These are phyloP conservation scores for Termitomyces sp. DNA, from an alignment of 768 basidiomycete genomes.

Conservation along the genomic window DNA sequence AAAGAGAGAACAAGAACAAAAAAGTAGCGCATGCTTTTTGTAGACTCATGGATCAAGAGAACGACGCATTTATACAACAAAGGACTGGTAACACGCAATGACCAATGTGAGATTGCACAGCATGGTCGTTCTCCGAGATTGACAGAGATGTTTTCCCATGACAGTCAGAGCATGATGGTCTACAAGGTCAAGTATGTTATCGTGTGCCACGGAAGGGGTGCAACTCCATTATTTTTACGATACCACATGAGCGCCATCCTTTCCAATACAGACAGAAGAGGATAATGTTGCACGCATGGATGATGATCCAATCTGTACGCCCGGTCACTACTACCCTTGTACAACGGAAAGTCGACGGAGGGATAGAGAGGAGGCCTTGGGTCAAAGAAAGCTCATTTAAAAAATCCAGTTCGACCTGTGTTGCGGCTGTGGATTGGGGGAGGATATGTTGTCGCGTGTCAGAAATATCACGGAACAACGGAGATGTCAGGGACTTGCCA, in stretches of 20 bases:
- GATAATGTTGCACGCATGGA: too few species aligned
- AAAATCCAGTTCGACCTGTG: too few species aligned
- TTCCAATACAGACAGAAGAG: too few species aligned
- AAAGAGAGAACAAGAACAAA: constrained; percentile 6
- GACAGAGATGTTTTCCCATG: background rate
- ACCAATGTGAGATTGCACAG: background rate
- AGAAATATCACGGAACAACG: background rate
- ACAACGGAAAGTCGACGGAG: too few species aligned
- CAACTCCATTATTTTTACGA: background rate
- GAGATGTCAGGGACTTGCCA: background rate
- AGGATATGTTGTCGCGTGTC: background rate
- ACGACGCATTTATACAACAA: background rate
- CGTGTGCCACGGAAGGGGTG: background rate
- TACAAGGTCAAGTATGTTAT: background rate
- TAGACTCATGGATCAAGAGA: background rate
- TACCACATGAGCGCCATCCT: background rate
- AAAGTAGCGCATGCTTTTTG: background rate
- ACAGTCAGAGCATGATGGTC: background rate
- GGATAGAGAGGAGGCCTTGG: too few species aligned
- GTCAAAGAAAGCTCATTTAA: too few species aligned
- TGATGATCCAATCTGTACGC: too few species aligned
- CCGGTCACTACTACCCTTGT: too few species aligned
- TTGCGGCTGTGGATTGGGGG: too few species aligned
- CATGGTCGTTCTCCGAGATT: background rate
- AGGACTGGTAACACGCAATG: background rate